These are phyloP conservation scores for Pyrenula aspistea DNA, from an alignment of 495 filamentous ascomycete species.

Conservation along the genomic window DNA sequence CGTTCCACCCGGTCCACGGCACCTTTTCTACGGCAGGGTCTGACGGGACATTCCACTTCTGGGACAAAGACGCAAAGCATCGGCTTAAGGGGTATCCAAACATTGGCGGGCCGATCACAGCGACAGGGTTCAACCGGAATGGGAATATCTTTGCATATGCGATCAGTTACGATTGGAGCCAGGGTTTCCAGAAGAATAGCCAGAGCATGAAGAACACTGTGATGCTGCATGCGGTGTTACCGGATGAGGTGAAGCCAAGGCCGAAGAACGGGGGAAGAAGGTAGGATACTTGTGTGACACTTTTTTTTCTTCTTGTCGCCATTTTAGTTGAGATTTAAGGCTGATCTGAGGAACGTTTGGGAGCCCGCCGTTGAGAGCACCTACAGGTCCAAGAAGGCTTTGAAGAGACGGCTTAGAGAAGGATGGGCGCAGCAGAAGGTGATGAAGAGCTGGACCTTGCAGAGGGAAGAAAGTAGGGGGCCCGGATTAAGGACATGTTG, in stretches of 20 bases:
- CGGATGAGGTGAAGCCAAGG: constrained; percentile 73
- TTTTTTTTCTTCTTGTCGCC: too few relatives aligned
- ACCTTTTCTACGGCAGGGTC: constrained; percentile 84
- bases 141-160: constrained; percentile 84
- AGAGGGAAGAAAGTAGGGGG: too few relatives aligned
- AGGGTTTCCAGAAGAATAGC: constrained; percentile 66
- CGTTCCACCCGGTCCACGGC: constrained; percentile 75
- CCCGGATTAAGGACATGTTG: too few relatives aligned
- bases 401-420: too few relatives aligned
- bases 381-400: too few relatives aligned
- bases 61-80: constrained; percentile 83
- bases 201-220: constrained; percentile 65
- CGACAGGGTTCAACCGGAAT: constrained; percentile 61
- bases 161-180: constrained; percentile 90
- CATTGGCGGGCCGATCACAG: constrained; percentile 68
- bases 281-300: too few relatives aligned
- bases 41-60: constrained; percentile 84
- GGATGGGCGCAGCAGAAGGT: too few relatives aligned
- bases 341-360: too few relatives aligned
- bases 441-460: too few relatives aligned
- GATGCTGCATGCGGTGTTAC: constrained; percentile 68
- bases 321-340: too few relatives aligned
- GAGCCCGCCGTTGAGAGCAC: too few relatives aligned
- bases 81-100: constrained; percentile 79
- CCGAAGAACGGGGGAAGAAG: constrained; percentile 61